Conservation (phyloP, 1,284 basidiomycete species). For the Cystobasidiaceae sp. region DNA sequence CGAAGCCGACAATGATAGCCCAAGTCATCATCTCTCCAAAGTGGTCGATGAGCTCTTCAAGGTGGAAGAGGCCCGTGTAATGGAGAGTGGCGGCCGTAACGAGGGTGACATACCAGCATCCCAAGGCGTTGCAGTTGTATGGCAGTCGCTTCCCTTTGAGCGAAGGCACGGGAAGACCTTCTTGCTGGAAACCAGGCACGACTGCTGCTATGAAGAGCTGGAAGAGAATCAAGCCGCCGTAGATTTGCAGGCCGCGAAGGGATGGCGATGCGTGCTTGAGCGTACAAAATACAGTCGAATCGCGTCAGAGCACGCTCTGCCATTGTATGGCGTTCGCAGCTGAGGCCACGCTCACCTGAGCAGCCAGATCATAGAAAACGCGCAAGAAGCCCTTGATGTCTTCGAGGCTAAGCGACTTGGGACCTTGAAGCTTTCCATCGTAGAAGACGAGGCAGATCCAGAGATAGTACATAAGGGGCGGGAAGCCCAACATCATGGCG, state of each 20-base stretch:
- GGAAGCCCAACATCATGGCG: conserved; percentile 93
- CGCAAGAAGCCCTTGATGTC: conserved; percentile 31
- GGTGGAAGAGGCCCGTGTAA: conserved; percentile 74
- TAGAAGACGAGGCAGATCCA: conserved; percentile 98
- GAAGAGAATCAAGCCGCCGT: conserved; percentile 80
- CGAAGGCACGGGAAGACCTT: conserved; percentile 88
- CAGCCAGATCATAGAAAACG: conserved; percentile 35
- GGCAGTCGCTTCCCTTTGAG: conserved; percentile 83
- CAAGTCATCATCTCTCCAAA: conserved; percentile 96
- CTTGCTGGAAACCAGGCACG: conserved; percentile 87
- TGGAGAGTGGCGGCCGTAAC: conserved; percentile 72
- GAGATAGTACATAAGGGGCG: conserved; percentile 91
- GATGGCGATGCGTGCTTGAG: conserved; percentile 84
- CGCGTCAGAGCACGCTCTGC: too few relatives aligned
- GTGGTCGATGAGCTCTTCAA: conserved; percentile 93
- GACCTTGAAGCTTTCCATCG: conserved; percentile 76
- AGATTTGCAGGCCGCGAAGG: conserved; percentile 77
- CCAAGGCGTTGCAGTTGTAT: conserved; percentile 95
- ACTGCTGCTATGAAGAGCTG: conserved; percentile 85
- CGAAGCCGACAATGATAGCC: conserved; percentile 83
- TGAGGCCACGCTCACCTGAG: conserved; percentile 19
- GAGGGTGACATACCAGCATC: conserved; percentile 80
- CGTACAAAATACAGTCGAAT: too few relatives aligned
- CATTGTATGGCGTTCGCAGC: too few relatives aligned
- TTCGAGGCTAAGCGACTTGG: conserved; percentile 44